These are phyloP conservation scores for Coleophoma crateriformis DNA, from an alignment of 2,329 filamentous ascomycete genomes.

Conservation along the genomic window DNA sequence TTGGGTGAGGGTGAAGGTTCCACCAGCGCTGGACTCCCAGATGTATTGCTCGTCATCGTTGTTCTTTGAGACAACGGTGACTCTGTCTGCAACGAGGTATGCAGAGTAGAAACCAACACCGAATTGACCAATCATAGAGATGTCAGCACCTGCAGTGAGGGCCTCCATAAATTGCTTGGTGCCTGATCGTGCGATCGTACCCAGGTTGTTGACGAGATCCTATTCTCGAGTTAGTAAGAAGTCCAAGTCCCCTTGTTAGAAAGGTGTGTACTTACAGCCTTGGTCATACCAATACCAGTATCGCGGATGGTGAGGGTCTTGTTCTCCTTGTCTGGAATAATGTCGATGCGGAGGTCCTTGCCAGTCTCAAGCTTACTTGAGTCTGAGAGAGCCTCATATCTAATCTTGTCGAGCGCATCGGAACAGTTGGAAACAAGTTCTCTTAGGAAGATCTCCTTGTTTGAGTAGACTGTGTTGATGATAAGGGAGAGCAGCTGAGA, in stretches of 20 bases:
- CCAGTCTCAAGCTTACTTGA: slow-evolving; percentile 92
- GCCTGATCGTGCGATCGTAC: slow-evolving; percentile 97
- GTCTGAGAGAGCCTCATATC: slow-evolving; percentile 97
- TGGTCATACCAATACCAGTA: slow-evolving; percentile 99
- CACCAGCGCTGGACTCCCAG: slow-evolving; percentile 97
- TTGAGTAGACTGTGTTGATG: slow-evolving; percentile 99
- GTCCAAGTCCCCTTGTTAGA: neutral
- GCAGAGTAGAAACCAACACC: slow-evolving; percentile 99
- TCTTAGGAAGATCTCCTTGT: slow-evolving; percentile 99
- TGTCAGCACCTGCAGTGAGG: slow-evolving; percentile 93
- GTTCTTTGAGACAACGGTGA: slow-evolving; percentile 95
- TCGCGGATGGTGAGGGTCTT: slow-evolving; percentile 98
- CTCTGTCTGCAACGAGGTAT: slow-evolving; percentile 96
- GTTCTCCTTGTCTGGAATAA: slow-evolving; percentile 94
- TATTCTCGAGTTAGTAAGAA: slow-evolving; percentile 37
- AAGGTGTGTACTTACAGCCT: slow-evolving; percentile 69
- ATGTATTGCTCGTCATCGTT: slow-evolving; percentile 99
- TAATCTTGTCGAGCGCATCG: slow-evolving; percentile 99
- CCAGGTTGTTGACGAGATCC: slow-evolving; percentile 99
- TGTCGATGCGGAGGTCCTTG: slow-evolving; percentile 98
- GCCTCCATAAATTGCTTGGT: slow-evolving; percentile 99
- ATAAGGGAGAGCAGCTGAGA: slow-evolving; percentile 99
- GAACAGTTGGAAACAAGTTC: slow-evolving; percentile 98
- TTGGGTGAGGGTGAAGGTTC: slow-evolving; percentile 88
- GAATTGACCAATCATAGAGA: slow-evolving; percentile 99